These are phyloP conservation scores for Aciculosporium take DNA, from an alignment of 2,329 filamentous ascomycete genomes.

Conservation along the genomic window DNA sequence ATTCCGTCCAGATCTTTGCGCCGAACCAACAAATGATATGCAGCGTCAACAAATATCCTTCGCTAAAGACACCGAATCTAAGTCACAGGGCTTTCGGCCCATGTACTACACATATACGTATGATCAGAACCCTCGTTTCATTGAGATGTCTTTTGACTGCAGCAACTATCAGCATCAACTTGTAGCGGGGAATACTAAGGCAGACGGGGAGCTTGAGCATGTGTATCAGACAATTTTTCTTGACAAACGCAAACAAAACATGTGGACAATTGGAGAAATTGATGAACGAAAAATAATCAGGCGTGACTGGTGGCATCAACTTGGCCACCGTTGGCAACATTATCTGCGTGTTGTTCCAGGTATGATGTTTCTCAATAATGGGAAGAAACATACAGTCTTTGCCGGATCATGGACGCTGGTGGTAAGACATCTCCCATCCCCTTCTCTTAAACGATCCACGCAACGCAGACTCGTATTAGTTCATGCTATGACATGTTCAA, in stretches of 20 bases:
- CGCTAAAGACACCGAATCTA: constrained; percentile 29
- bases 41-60: constrained; percentile 26
- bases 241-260: constrained; percentile 38
- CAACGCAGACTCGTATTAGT: neutral
- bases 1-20: constrained; percentile 37
- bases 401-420: constrained; percentile 57
- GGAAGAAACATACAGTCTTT: constrained; percentile 46
- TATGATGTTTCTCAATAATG: constrained; percentile 61
- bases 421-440: constrained; percentile 22
- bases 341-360: constrained; percentile 52
- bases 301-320: constrained; percentile 54
- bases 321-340: constrained; percentile 50
- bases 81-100: constrained; percentile 42
- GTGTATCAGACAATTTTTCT: constrained; percentile 59
- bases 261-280: constrained; percentile 48
- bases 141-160: constrained; percentile 62
- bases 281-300: constrained; percentile 44
- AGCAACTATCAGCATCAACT: constrained; percentile 65
- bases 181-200: constrained; percentile 21
- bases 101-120: constrained; percentile 55
- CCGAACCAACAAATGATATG: constrained; percentile 27
- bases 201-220: constrained; percentile 31
- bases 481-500: neutral
- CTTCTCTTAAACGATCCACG: neutral
- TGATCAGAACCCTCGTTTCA: constrained; percentile 36